Evolutionary conservation across 495 filamentous ascomycete species (phyloP).

Genomic region (Xylaria curta): DNA sequence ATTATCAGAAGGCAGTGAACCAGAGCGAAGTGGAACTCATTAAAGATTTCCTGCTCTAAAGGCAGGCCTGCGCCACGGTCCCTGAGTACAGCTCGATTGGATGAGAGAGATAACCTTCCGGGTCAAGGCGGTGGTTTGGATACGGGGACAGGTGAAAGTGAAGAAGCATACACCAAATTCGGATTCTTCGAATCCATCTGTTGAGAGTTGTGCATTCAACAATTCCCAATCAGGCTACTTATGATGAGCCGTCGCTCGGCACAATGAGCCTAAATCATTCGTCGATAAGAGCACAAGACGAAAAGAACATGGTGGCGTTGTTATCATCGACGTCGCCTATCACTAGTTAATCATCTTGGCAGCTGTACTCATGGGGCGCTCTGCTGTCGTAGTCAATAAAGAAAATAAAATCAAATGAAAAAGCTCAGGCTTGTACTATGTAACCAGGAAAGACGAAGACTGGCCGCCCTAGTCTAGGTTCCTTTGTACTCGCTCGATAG

Average conservation of each 20-base stretch:
- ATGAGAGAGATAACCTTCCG: not conserved
- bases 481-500: not conserved
- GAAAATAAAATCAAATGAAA: not conserved
- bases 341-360: not conserved
- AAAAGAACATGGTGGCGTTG: not conserved
- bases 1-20: not conserved
- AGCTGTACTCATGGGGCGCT: not conserved
- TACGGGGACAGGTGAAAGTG: not conserved
- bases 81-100: not conserved
- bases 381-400: not conserved
- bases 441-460: conserved; percentile 3
- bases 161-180: not conserved
- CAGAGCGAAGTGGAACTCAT: not conserved
- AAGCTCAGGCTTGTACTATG: not conserved
- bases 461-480: not conserved
- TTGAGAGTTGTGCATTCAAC: not conserved
- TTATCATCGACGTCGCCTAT: not conserved
- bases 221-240: not conserved
- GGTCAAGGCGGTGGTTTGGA: not conserved
- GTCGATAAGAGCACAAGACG: not conserved
- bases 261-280: not conserved
- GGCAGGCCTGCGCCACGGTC: not conserved
- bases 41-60: not conserved
- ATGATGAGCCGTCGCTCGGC: not conserved
- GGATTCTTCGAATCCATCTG: not conserved